Evolutionary conservation across 2,329 filamentous ascomycete species (phyloP).

Genomic region (Cryphonectria nitschkei): DNA sequence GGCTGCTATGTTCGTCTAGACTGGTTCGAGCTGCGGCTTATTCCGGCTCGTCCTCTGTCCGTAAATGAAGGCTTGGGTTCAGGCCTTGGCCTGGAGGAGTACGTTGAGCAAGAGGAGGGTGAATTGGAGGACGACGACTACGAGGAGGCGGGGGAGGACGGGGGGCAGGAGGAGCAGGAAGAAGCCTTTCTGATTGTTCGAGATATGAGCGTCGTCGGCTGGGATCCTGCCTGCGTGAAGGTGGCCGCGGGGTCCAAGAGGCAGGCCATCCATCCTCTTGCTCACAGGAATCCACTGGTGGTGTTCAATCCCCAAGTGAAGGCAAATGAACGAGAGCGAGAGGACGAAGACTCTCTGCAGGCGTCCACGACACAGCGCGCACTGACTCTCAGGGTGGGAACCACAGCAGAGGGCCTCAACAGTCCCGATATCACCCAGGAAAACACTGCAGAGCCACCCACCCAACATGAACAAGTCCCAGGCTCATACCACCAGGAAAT

Average conservation of each 20-base stretch:
- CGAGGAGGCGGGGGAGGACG: neutral
- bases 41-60: slow-evolving; percentile 29
- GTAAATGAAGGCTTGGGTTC: slow-evolving; percentile 1
- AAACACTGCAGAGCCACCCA: neutral
- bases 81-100: neutral
- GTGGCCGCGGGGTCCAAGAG: slow-evolving; percentile 25
- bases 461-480: slow-evolving; percentile 25
- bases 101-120: neutral
- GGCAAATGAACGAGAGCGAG: neutral
- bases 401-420: neutral
- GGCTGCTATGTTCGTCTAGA: slow-evolving; percentile 56
- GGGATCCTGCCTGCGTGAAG: slow-evolving; percentile 48
- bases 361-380: neutral
- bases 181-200: slow-evolving; percentile 52
- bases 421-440: neutral
- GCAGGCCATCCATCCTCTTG: neutral
- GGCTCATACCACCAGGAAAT: slow-evolving; percentile 14
- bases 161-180: slow-evolving; percentile 11
- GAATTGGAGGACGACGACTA: neutral
- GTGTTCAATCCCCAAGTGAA: too few relatives aligned
- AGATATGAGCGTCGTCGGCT: slow-evolving; percentile 51
- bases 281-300: neutral
- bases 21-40: slow-evolving; percentile 41
- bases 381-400: too few relatives aligned
- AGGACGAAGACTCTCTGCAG: neutral